Evolutionary conservation across 352 stramenopile species (phyloP), one percentile per base, ranked within the genome.

Genomic region (Globisporangium spinosum): DNA sequence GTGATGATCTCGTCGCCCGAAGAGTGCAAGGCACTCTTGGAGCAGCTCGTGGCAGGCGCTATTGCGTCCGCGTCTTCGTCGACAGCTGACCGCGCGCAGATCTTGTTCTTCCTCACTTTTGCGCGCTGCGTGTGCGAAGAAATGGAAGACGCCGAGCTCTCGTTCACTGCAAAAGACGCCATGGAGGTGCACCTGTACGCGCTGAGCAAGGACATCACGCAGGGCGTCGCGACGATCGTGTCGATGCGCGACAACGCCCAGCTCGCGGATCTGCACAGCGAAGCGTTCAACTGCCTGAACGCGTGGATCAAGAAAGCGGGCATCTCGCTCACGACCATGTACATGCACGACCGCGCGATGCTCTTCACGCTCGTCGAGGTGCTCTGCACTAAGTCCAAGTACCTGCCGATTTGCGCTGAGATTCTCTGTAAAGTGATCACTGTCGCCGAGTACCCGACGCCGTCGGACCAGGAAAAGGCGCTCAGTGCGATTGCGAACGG

Each of bases 81-180:
- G 64, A 67, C 0, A 73, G 77, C n/a, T 45, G 58, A 79, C 47
- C 68, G 71, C 22, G 72, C 65, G 25, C 68, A 78, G 20, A 67
- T 89, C 22, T 63, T 73, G 2, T 87, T 89, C 51, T 77, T 89
- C 62, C 64, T 92, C 38, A 75, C 72, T 1, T 80, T 89, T 60
- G 70, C 82, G 47, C 77, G 82, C 17, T 89, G 76, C 67, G 71
- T 92, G 12, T 89, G 82, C 64, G 84, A 92, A 45, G 82, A 90
- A 70, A 80, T 90, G 63, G 73, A 87, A 47, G 79, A 89, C 23
- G 82, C 78, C 17, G 78, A 90, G 62, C 58, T 92, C 32, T 64
- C 76, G 1, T 92, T 89, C 63, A 68, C 69, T 9, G 77, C 76
- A 35, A 88, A 83, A 20, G 84, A 92, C 51, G 79, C 82, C 5